Base-by-base conservation (phyloP, 805 yeast genomes). In the Metschnikowia colocasiae region DNA sequence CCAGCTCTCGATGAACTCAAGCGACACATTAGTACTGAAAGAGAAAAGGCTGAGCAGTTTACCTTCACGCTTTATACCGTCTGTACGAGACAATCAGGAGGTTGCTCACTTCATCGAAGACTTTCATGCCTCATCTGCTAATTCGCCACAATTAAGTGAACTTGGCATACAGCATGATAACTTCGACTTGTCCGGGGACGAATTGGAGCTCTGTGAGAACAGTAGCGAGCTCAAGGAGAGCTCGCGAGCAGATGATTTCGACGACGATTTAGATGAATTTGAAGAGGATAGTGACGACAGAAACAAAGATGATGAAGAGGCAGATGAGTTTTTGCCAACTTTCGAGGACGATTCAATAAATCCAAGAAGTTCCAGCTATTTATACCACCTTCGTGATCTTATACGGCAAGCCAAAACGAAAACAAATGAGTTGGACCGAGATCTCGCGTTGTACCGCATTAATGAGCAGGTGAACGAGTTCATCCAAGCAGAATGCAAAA, bases 101-200 rank as follows among this genome's bases (percentile, higher is more conserved):
- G 45, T 35, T 15, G 52, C 51, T n/a, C 23, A 49, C 23, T 53
- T 51, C 37, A 36, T 53, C 37, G 57, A 61, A 43, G 47, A 65
- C 20, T 69, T 68, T 39, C 56, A 61, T 41, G 61, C 69, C 2
- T 68, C 74, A 4, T 62, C 71, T 3, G 64, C 73, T 0, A 65
- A 61, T 49, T 69, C 75, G 13, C 75, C 76, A 2, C 73, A 68
- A 46, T 44, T 68, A 38, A 62, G 60, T 45, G 68, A 67, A 35
- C 54, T 69, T 29, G 62, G 59, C 48, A 50, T 68, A 16, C 65
- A 57, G 31, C 64, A 63, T 30, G 73, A 67, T 38, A 59, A 60
- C 37, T 63, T 68, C 32, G 57, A 64, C 20, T 52, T 70, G 20
- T 66, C 63, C 4, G 67, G 61, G 34, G 72, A 69, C 51, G 67